phyloP scores from a whole-genome alignment of 352 stramenopile species.

The Thalassiosira livingstoniorum region DNA sequence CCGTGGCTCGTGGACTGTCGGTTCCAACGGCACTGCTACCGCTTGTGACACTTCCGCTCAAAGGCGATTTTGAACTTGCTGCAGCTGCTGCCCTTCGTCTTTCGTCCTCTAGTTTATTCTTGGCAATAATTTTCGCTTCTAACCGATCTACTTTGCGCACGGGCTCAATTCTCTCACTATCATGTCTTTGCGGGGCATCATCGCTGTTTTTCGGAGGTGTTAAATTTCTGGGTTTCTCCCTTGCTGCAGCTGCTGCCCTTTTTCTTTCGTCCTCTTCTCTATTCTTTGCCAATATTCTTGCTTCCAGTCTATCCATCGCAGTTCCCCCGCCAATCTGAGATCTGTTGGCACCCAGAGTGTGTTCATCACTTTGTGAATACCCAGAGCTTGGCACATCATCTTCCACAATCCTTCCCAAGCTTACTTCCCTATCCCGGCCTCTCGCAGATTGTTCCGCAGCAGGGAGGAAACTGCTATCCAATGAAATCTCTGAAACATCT shows the following conservation, averaged over 20 bases:
- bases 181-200: not conserved
- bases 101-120: conserved; percentile 10
- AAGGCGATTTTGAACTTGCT: conserved; percentile 17
- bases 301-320: not conserved
- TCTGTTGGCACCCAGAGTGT: not conserved
- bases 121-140: conserved; percentile 9
- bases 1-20: not conserved
- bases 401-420: not conserved
- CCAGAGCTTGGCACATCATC: not conserved
- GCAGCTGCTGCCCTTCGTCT: not conserved
- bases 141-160: not conserved
- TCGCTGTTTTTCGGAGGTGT: not conserved
- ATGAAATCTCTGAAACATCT: conserved; percentile 19
- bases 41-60: not conserved
- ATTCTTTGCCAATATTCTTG: conserved; percentile 3
- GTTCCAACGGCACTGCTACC: not conserved
- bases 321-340: not conserved
- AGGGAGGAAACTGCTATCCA: not conserved
- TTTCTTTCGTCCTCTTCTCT: not conserved
- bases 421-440: not conserved
- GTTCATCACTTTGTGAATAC: not conserved
- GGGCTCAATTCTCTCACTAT: not conserved
- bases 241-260: not conserved
- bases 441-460: not conserved
- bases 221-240: not conserved